A percentile compares a stretch with the other conserved stretches of the same genome.
These are phyloP conservation scores for Mycosphaerella arachidis DNA, from an alignment of 2,329 filamentous ascomycete species.

Conservation along the genomic window DNA sequence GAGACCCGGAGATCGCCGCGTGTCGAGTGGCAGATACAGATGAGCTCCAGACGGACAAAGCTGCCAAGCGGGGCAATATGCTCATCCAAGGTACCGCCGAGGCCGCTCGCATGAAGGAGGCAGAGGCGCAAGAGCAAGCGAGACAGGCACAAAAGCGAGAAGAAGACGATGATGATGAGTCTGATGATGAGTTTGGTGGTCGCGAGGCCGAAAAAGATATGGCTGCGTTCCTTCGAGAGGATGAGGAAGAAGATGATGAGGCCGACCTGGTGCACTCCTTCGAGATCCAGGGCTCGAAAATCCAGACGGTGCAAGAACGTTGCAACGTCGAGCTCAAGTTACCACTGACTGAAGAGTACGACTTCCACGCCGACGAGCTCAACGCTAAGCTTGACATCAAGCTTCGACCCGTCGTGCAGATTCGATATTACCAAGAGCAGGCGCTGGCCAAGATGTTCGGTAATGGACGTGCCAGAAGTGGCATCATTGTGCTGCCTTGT, in stretches of 20 bases:
- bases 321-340: conserved; percentile 75
- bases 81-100: conserved; percentile 94
- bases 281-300: conserved; percentile 75
- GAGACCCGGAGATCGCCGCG: conserved; percentile 75
- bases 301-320: conserved; percentile 83
- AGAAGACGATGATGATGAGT: conserved; percentile 49
- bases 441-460: conserved; percentile 99
- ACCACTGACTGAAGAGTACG: conserved; percentile 92
- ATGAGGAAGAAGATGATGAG: conserved; percentile 73
- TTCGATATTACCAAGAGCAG: conserved; percentile 93
- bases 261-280: conserved; percentile 88
- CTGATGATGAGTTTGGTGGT: conserved; percentile 52
- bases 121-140: conserved; percentile 46
- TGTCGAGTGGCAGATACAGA: conserved; percentile 70
- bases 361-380: conserved; percentile 84
- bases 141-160: conserved; percentile 41
- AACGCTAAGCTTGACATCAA: conserved; percentile 95
- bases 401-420: conserved; percentile 80
- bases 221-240: conserved; percentile 62
- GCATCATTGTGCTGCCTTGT: conserved; percentile 94
- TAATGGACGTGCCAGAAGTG: conserved; percentile 93
- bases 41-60: conserved; percentile 71
- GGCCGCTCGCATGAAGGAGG: conserved; percentile 81
- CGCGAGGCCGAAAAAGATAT: conserved; percentile 52
- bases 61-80: conserved; percentile 78